Evolutionary conservation across 805 yeast genomes (phyloP), one percentile per base, ranked within the genome.

Genomic region (Teunomyces tritomae): DNA sequence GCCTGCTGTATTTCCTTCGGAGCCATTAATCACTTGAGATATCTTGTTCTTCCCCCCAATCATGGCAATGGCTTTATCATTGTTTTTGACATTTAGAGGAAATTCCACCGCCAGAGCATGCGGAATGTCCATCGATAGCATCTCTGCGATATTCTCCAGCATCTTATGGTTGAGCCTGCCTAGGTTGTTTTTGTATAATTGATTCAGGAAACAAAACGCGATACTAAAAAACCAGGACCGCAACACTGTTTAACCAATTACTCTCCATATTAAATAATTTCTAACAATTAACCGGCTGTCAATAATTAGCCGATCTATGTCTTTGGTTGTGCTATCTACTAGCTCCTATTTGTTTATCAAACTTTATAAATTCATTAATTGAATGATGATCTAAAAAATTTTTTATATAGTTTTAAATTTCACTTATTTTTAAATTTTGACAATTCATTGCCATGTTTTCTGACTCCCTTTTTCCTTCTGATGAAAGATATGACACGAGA

Each of bases 81-180:
- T 67, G 59, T 90, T 76, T 33, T 75, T 73, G 6, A 91, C 91
- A 13, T 76, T 73, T 28, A 89, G 66, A 0, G 97, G 97, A 49
- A 86, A 75, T 59, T 91, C 97, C 13, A 91, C 78, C 2, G 91
- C 79, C 4, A 87, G 75, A 20, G 82, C 82, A 55, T 83, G 82
- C 7, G 96, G 94, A 1, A 87, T 74, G 55, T 87, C 94, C 58
- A 88, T 64, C 8, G 86, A 77, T 58, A 77, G 78, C 53, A 77
- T 79, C 41, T 76, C 74, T 1, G 87, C 88, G 13, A 59, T 40
- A 13, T 32, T 32, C 8, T 26, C 28, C 20, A 16, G 45, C 44
- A 45, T 45, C 20, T 27, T 13, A 28, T 24, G 16, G 26, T 45
- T 20, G 13, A 24, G 39, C 13, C 9, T 9, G 6, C 7, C 11